Percentiles rank a stretch among this genome's conserved stretches.
phyloP scores from a whole-genome alignment of 345 rosid genomes.

The Pugionium cornutum region DNA sequence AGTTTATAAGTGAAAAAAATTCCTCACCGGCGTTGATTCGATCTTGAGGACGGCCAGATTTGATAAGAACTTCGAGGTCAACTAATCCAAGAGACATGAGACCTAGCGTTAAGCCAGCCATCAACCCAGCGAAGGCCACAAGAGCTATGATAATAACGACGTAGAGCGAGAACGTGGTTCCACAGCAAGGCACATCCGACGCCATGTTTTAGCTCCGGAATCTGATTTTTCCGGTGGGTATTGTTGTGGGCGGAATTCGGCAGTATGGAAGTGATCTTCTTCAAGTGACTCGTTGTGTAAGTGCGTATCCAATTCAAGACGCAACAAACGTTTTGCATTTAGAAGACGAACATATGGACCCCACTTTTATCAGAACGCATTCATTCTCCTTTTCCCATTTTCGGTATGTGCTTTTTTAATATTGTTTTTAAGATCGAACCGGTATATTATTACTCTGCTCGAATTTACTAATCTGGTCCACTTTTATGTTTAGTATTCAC shows the following conservation, averaged over 20 bases:
- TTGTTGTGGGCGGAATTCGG: not conserved
- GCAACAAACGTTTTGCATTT: slow-evolving; percentile 6
- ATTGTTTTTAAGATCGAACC: slow-evolving; percentile 1
- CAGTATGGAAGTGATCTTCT: not conserved
- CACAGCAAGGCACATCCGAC: slow-evolving; percentile 53
- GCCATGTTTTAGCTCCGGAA: slow-evolving; percentile 14
- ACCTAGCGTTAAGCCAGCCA: slow-evolving; percentile 95
- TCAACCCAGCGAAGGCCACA: slow-evolving; percentile 78
- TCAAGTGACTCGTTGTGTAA: not conserved
- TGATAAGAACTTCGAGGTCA: slow-evolving; percentile 95
- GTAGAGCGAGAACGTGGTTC: slow-evolving; percentile 48
- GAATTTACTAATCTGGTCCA: not conserved
- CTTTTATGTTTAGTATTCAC: no score
- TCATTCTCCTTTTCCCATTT: not conserved
- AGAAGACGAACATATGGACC: slow-evolving; percentile 1
- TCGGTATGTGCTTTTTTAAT: not conserved
- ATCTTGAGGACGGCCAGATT: slow-evolving; percentile 87
- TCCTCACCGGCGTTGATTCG: slow-evolving; percentile 70
- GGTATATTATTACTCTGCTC: not conserved
- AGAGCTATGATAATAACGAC: slow-evolving; percentile 55
- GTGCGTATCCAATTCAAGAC: slow-evolving; percentile 24
- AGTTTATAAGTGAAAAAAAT: not conserved
- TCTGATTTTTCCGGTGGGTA: not conserved
- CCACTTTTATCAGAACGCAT: slow-evolving; percentile 15
- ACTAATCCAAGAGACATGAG: slow-evolving; percentile 95